These are phyloP conservation scores for Xylaria sp. DNA, from an alignment of 2,329 filamentous ascomycete species.

Conservation along the genomic window DNA sequence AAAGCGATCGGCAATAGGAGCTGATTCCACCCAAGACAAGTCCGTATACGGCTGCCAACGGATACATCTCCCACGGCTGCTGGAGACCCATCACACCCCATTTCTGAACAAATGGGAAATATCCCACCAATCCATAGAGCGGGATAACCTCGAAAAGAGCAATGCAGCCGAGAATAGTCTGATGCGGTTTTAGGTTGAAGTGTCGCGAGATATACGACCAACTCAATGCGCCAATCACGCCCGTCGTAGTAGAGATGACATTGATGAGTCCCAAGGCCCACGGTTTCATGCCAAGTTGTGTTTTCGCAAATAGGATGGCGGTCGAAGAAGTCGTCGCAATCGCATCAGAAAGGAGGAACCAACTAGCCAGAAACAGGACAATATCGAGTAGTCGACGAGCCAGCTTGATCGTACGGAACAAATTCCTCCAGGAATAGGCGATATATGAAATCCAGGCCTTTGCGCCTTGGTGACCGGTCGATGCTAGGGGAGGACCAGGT, in stretches of 20 bases:
- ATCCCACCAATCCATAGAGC: constrained; percentile 82
- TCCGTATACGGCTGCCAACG: constrained; percentile 82
- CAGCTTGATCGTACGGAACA: constrained; percentile 72
- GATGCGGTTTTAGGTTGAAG: constrained; percentile 67
- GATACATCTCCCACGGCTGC: constrained; percentile 95
- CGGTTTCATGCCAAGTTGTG: constrained; percentile 80
- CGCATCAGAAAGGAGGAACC: constrained; percentile 92
- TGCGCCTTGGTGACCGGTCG: constrained; percentile 35
- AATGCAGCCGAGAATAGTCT: constrained; percentile 91
- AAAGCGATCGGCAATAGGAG: constrained; percentile 86
- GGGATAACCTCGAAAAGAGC: constrained; percentile 87
- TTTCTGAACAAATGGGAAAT: constrained; percentile 69
- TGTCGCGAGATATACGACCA: constrained; percentile 75
- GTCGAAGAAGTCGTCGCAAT: constrained; percentile 94
- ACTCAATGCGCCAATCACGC: constrained; percentile 80
- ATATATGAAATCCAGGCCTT: constrained; percentile 65
- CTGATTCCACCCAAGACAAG: constrained; percentile 90
- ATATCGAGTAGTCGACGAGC: constrained; percentile 70
- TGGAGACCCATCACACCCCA: constrained; percentile 82
- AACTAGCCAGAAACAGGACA: constrained; percentile 73
- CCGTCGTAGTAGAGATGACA: constrained; percentile 79
- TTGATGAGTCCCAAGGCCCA: constrained; percentile 88
- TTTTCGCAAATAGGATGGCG: constrained; percentile 93
- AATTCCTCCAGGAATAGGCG: constrained; percentile 75
- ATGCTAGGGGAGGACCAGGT: constrained; percentile 73